Evolutionary conservation across 1,284 basidiomycete genomes (phyloP).

Genomic region (Xanthoconium separans): DNA sequence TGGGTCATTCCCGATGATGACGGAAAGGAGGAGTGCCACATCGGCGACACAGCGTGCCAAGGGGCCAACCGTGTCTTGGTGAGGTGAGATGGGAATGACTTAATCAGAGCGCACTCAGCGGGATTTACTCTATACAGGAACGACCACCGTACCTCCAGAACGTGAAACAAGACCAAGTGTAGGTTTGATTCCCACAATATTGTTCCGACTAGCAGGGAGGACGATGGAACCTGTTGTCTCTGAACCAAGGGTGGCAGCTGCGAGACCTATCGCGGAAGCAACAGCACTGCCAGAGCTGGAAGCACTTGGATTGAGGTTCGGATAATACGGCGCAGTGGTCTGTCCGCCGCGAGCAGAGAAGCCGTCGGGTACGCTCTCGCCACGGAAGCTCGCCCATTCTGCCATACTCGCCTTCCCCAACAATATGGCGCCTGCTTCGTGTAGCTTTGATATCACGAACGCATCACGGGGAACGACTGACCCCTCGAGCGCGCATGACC

Average conservation of each 20-base stretch:
- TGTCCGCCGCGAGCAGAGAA: constrained; percentile 57
- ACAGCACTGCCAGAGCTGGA: constrained; percentile 54
- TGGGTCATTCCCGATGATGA: constrained; percentile 45
- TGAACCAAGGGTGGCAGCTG: constrained; percentile 49
- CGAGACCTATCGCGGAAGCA: constrained; percentile 48
- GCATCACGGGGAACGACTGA: constrained; percentile 68
- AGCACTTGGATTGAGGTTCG: constrained; percentile 48
- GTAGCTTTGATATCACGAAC: constrained; percentile 55
- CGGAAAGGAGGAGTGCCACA: constrained; percentile 42
- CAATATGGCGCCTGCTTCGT: constrained; percentile 55
- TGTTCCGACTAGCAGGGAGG: constrained; percentile 42
- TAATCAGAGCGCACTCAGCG: not conserved
- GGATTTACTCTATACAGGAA: not conserved
- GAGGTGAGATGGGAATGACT: constrained; percentile 50
- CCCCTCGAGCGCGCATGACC: constrained; percentile 59
- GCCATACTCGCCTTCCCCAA: constrained; percentile 49
- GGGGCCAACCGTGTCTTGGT: constrained; percentile 52
- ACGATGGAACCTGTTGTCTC: constrained; percentile 55
- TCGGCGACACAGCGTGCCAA: constrained; percentile 48
- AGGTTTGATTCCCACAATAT: constrained; percentile 41
- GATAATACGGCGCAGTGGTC: constrained; percentile 47
- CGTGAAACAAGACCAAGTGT: constrained; percentile 47
- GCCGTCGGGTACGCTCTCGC: constrained; percentile 41
- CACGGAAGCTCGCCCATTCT: constrained; percentile 52
- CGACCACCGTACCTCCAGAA: constrained; percentile 40